Base-by-base conservation (phyloP, 1,139 yeast species). In the Kodamaea anthophila region DNA sequence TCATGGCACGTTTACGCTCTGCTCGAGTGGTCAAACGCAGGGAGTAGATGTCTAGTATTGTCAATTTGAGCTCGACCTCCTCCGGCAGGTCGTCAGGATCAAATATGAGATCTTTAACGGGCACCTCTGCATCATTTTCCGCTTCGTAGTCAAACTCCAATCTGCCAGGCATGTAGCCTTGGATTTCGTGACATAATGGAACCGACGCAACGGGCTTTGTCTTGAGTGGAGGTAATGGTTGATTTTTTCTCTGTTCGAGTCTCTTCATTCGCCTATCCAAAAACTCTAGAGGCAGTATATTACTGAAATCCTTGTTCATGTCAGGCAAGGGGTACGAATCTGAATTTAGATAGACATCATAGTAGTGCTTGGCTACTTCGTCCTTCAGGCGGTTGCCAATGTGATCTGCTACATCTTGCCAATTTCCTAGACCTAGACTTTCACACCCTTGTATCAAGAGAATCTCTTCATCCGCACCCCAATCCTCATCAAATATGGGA, bases 401-500 rank as follows among this genome's bases (percentile, higher is more conserved):
- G 50, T 85, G 94, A 49, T 91, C 97, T 8, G 96, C 83, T 11
- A 91, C 75, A 54, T 91, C 98, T 45, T 85, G 95, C 98, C 98
- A 91, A 53, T 88, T 88, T 4, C 98, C 99, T 35, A 88, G 62
- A 0, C 99, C 98, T 33, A 74, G 71, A 5, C 85, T 81, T 53
- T 88, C 96, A 31, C 94, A 81, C 5, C 97, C 98, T 53, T 87
- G 95, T 13, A 93, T 73, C 37, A 91, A 64, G 28, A 86, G 62
- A 37, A 88, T 53, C 53, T 91, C 99, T 54, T 91, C 99, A 55
- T 91, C 98, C 1, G 98, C 98, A 18, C 98, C 98, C 99, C 99
- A 91, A 29, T 82, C 91, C 34, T 72, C 74, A 32, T 77, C 84
- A 44, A 91, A 81, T 13, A 93, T 84, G 0, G 99, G 98, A 49